Percentiles rank a stretch among this genome's conserved stretches.
phyloP scores from a whole-genome alignment of 495 filamentous ascomycete species.

The Xylaria sp. region DNA sequence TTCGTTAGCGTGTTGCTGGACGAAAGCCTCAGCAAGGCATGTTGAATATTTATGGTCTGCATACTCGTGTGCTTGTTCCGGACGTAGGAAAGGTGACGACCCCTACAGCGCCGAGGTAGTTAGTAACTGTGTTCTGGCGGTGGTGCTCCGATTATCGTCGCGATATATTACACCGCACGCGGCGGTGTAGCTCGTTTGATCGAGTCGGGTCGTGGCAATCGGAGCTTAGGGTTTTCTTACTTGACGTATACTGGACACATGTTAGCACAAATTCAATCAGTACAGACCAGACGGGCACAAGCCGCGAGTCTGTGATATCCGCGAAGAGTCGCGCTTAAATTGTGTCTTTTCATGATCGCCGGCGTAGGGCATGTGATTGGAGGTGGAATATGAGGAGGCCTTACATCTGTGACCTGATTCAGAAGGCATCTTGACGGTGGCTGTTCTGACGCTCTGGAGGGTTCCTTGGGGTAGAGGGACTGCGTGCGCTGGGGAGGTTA shows the following conservation, averaged over 20 bases:
- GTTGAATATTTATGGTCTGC: slow-evolving; percentile 9
- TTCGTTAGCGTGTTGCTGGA: slow-evolving; percentile 55
- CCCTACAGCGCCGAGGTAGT: slow-evolving; percentile 59
- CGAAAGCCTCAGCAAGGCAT: neutral
- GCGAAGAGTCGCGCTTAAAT: slow-evolving; percentile 5
- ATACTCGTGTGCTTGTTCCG: slow-evolving; percentile 41
- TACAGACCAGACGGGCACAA: neutral
- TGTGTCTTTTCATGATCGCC: neutral
- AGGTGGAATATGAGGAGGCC: slow-evolving; percentile 34
- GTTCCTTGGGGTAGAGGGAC: slow-evolving; percentile 36
- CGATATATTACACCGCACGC: slow-evolving; percentile 2
- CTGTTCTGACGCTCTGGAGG: slow-evolving; percentile 45
- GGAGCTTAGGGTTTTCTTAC: slow-evolving; percentile 58
- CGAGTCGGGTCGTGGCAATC: slow-evolving; percentile 8
- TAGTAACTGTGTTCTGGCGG: slow-evolving; percentile 2
- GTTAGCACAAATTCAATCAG: slow-evolving; percentile 39
- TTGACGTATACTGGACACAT: slow-evolving; percentile 82
- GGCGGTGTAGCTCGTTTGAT: slow-evolving; percentile 6
- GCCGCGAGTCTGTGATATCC: neutral
- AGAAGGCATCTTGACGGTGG: slow-evolving; percentile 75
- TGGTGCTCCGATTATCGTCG: neutral
- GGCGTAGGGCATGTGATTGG: slow-evolving; percentile 9
- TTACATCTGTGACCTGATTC: slow-evolving; percentile 86
- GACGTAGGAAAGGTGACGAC: slow-evolving; percentile 93
- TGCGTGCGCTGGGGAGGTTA: slow-evolving; percentile 41